Base-by-base conservation (phyloP, 129 eudicot genomes). In the Rutidosis leptorrhynchoides region DNA sequence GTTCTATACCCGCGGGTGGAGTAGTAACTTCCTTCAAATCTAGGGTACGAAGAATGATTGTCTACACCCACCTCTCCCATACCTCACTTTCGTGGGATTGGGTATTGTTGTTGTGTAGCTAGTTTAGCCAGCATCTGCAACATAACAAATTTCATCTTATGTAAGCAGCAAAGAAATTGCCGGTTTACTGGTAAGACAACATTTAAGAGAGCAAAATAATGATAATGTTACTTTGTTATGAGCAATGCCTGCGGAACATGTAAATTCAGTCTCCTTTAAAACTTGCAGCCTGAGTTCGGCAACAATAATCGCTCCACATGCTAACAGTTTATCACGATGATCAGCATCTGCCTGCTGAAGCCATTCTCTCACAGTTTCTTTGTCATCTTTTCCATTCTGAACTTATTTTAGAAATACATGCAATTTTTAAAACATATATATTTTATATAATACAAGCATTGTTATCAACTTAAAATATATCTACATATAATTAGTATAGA, bases 171-270 rank as follows among this genome's bases (percentile, higher is more conserved):
- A 16, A 26, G 32, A 68, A 43, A 33, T 52, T n/a, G n/a, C n/a
- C n/a, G 60, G 54, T 28, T 28, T 35, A 28, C n/a, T n/a, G n/a
- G n/a, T n/a, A n/a, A n/a, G n/a, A n/a, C n/a, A n/a, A n/a, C n/a
- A n/a, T n/a, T n/a, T n/a, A n/a, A n/a, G n/a, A n/a, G n/a, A n/a
- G n/a, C n/a, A n/a, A n/a, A n/a, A n/a, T n/a, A n/a, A n/a, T n/a
- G n/a, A n/a, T 4, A 30, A 25, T 27, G 25, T 15, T 78, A 88
- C 98, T 90, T 93, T 93, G 78, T 93, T 93, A 70, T 93, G 96
- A 69, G 98, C 96, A 32, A 93, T 73, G 51, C 98, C 98, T 30
- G 98, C 98, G 24, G 98, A 93, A 69, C 98, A 93, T 62, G 98
- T 83, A 67, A 93, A 93, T 55, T 84, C 88, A 15, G 96, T 86